Base-by-base conservation (phyloP, 345 rosid species). In the Tarenaya hassleriana region DNA sequence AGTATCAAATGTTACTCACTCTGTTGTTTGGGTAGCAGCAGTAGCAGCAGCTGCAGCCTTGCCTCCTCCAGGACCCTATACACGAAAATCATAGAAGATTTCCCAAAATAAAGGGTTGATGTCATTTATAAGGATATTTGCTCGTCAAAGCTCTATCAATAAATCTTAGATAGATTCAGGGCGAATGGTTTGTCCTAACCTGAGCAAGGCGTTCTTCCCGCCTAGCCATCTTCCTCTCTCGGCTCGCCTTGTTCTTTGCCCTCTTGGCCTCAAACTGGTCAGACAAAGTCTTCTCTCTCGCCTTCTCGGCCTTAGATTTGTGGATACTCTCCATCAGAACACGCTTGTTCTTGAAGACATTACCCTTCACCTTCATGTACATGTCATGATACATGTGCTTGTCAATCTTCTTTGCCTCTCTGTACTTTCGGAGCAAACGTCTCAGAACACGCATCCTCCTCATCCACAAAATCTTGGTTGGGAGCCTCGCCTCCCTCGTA, bases 321-420 rank as follows among this genome's bases (percentile, higher is more conserved):
- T 68, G 68, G 50, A 68, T 68, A 20, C 68, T 61, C 64, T 84
- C 94, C 94, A 84, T 84, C 47, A 84, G 76, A 31, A 84, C 94
- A 18, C 94, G 68, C 81, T 84, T 84, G 75, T 84, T 84, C 83
- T 84, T 84, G 39, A 78, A 84, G 6, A 84, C 92, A 55, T 83
- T 83, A 70, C 92, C 92, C 60, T 83, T 83, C 11, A 80, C 87
- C 64, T 60, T 71, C 94, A 81, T 78, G 81, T 84, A 84, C 94
- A 84, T 84, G 73, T 84, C 94, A 75, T 84, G 94, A 66, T 84
- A 84, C 88, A 84, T 84, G 15, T 84, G 94, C 69, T 56, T 84
- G 75, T 84, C 94, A 58, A 84, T 84, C 77, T 84, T 84, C 78
- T 84, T 84, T 0, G 88, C 42, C 62, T 84, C 94, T 37, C 94